A percentile compares a stretch with the other conserved stretches of the same genome.
phyloP scores from a whole-genome alignment of 1,284 basidiomycete genomes.

The Puccinia novopanici region DNA sequence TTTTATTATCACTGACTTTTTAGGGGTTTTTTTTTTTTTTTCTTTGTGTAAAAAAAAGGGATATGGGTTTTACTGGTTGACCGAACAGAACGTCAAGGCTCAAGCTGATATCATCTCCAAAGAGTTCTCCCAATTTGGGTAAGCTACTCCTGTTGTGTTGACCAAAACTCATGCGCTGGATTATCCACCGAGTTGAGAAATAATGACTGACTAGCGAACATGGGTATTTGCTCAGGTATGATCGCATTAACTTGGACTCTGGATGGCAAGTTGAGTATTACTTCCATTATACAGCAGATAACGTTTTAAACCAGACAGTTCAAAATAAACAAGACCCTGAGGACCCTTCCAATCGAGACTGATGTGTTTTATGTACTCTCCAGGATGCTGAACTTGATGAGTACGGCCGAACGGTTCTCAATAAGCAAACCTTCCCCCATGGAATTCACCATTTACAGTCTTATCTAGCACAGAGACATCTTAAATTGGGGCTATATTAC shows the following conservation, averaged over 20 bases:
- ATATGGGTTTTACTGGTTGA: constrained; percentile 47
- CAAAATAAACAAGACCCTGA: too few species aligned
- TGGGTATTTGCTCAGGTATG: constrained; percentile 16
- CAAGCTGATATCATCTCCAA: constrained; percentile 38
- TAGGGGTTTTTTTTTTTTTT: background rate
- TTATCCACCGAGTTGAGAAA: too few species aligned
- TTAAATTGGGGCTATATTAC: constrained; percentile 48
- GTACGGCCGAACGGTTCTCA: constrained; percentile 33
- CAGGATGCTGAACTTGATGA: constrained; percentile 41
- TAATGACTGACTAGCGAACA: background rate
- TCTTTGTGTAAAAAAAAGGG: background rate
- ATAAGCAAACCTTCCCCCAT: background rate
- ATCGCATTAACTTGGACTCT: constrained; percentile 50
- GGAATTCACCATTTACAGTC: constrained; percentile 44
- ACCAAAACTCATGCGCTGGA: too few species aligned
- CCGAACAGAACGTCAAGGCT: constrained; percentile 29
- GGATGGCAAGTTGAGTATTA: constrained; percentile 50
- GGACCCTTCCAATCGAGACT: too few species aligned
- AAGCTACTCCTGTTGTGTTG: too few species aligned
- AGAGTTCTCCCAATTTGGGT: constrained; percentile 43
- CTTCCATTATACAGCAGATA: background rate
- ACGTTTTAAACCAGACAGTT: too few species aligned
- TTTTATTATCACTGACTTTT: too few species aligned
- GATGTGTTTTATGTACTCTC: background rate
- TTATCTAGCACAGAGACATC: constrained; percentile 16